phyloP scores from a whole-genome alignment of 1,284 basidiomycete genomes.

The Boletellus deceptivus region DNA sequence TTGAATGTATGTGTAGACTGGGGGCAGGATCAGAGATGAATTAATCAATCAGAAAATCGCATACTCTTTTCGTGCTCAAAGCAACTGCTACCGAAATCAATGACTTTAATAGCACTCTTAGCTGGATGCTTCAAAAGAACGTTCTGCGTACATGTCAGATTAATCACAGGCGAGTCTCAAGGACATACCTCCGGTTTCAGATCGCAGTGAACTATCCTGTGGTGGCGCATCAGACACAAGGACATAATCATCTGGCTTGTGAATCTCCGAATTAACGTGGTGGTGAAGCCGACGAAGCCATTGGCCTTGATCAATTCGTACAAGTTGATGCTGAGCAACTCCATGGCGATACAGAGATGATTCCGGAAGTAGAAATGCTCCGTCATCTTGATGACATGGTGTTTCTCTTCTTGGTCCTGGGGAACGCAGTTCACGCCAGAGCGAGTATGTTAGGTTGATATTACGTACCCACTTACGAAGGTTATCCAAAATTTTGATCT shows the following conservation, averaged over 20 bases:
- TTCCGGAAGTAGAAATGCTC: slow-evolving; percentile 98
- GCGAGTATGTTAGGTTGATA: slow-evolving; percentile 12
- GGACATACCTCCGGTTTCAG: slow-evolving; percentile 89
- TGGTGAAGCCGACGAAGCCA: slow-evolving; percentile 96
- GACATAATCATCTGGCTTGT: slow-evolving; percentile 94
- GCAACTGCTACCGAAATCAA: slow-evolving; percentile 99
- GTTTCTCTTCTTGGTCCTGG: slow-evolving; percentile 94
- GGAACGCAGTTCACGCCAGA: slow-evolving; percentile 8
- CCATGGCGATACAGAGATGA: slow-evolving; percentile 98
- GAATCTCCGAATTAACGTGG: slow-evolving; percentile 91
- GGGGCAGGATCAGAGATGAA: slow-evolving; percentile 14
- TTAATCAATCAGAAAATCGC: slow-evolving; percentile 27
- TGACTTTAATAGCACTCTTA: slow-evolving; percentile 97
- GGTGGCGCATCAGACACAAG: slow-evolving; percentile 90
- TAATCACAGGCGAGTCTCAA: background rate
- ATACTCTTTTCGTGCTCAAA: slow-evolving; percentile 98
- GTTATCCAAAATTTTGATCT: slow-evolving; percentile 98
- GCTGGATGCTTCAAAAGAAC: slow-evolving; percentile 92
- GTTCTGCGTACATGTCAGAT: slow-evolving; percentile 57
- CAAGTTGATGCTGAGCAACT: slow-evolving; percentile 96
- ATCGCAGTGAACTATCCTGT: slow-evolving; percentile 99
- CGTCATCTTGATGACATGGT: slow-evolving; percentile 97
- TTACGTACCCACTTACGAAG: slow-evolving; percentile 88
- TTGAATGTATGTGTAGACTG: slow-evolving; percentile 97
- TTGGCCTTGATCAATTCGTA: slow-evolving; percentile 99